These are phyloP conservation scores for Parachaetomium inaequale DNA, from an alignment of 495 filamentous ascomycete species.

Conservation along the genomic window DNA sequence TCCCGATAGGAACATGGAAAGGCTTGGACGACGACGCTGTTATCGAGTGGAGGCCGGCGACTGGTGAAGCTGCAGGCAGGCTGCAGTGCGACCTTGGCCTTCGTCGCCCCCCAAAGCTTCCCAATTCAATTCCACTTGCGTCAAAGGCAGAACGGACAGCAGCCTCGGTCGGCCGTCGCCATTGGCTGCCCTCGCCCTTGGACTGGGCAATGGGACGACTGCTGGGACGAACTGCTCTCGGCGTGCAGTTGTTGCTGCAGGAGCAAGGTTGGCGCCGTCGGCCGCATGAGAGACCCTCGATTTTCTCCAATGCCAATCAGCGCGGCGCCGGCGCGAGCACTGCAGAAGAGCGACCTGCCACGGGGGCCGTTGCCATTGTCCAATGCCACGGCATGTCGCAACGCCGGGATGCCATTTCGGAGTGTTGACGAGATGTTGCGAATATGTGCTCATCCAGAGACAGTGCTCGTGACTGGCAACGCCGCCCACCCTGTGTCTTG, in stretches of 20 bases:
- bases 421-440: not conserved
- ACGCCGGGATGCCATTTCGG: constrained; percentile 15
- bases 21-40: constrained; percentile 7
- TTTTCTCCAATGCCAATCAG: constrained; percentile 6
- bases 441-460: not conserved
- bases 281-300: constrained; percentile 4
- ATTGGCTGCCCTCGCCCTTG: constrained; percentile 25
- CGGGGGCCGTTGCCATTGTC: not conserved
- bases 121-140: constrained; percentile 15
- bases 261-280: constrained; percentile 2
- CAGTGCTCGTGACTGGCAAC: not conserved
- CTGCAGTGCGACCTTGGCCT: constrained; percentile 22
- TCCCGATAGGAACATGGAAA: not conserved
- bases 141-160: constrained; percentile 20
- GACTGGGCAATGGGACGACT: constrained; percentile 18
- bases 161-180: constrained; percentile 16
- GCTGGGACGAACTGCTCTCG: constrained; percentile 7
- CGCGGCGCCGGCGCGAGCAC: not conserved
- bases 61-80: constrained; percentile 14
- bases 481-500: not conserved
- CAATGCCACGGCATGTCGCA: constrained; percentile 11
- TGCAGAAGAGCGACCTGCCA: constrained; percentile 7
- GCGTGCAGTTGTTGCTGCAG: constrained; percentile 15
- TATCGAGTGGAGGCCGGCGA: constrained; percentile 16
- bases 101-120: constrained; percentile 3